Evolutionary conservation across 2,329 filamentous ascomycete genomes (phyloP), one percentile per base, ranked within the genome.

Genomic region (Aspergillus sp.): DNA sequence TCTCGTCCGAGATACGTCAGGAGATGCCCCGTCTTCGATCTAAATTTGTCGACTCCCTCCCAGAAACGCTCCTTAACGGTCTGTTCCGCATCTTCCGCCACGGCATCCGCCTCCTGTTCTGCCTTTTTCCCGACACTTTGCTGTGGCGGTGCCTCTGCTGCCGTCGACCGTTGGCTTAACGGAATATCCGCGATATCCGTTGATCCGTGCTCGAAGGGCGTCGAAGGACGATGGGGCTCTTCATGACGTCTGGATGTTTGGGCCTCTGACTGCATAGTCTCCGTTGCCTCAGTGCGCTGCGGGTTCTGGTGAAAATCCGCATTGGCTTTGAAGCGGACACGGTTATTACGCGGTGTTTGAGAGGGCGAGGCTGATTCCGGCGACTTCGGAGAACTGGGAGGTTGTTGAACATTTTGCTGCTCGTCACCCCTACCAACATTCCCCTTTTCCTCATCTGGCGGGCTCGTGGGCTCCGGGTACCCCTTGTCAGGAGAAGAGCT

Each of bases 1-100:
- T 52, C 48, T 0, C 61, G 59, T 26, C 61, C 61, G 9, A 65
- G 32, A 9, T 43, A 41, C 2, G 44, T 33, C 5, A 43, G 46
- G 12, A 52, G 32, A 39, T 46, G 42, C 1, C 44, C 41, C 29
- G 43, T 45, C 19, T 36, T 1, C 41, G 42, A 5, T 42, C 46
- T 9, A 44, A 26, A 0, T 38, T 44, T 5, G 4, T 42, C 38
- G 4, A 42, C 26, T 32, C 40, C 8, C 29, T 41, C 27, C 28
- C 8, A 29, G 40, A 30, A 41, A 19, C 28, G 30, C 6, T 32
- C 30, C 30, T 32, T 32, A 32, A 9, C 8, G 2, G 30, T 7
- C 10, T 41, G 40, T 9, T 41, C 40, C 3, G 27, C 7, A 2
- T 41, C 40, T 10, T 41, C 40, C 2, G 40, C 40, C 28, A 29